A percentile compares a stretch with the other conserved stretches of the same genome.
Conservation (phyloP, 2,329 filamentous ascomycete genomes). For the Trichoderma lentiforme region DNA sequence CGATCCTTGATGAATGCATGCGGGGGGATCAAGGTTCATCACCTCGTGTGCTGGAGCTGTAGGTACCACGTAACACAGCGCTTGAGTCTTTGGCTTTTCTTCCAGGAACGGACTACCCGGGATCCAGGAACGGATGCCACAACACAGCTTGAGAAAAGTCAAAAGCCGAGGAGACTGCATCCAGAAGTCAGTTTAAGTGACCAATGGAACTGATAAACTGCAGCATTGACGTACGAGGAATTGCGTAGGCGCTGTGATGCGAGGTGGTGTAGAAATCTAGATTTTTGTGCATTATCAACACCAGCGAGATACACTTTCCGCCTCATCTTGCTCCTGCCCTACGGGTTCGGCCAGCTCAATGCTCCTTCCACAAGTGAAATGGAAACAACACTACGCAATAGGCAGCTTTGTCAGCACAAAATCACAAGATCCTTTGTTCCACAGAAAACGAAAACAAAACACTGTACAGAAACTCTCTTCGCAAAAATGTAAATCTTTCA, state of each 20-base stretch:
- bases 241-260: not conserved
- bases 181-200: not conserved
- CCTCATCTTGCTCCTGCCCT: not conserved
- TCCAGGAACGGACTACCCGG: conserved; percentile 12
- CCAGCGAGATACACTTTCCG: not conserved
- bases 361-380: not conserved
- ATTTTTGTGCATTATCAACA: not conserved
- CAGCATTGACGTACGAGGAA: not conserved
- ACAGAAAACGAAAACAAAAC: not conserved
- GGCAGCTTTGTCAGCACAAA: not conserved
- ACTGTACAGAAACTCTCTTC: not conserved
- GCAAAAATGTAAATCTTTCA: not conserved
- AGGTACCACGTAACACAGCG: not conserved
- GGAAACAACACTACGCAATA: not conserved
- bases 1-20: conserved; percentile 7
- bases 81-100: not conserved
- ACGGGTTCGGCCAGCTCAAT: not conserved
- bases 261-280: not conserved
- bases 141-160: not conserved
- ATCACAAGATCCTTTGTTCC: not conserved
- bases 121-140: conserved; percentile 11
- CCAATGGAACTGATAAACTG: not conserved
- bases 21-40: conserved; percentile 1
- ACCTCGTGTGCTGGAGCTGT: not conserved
- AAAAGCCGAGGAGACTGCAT: not conserved